Evolutionary conservation across 768 basidiomycete genomes (phyloP).

Genomic region (Dioszegia hungarica): DNA sequence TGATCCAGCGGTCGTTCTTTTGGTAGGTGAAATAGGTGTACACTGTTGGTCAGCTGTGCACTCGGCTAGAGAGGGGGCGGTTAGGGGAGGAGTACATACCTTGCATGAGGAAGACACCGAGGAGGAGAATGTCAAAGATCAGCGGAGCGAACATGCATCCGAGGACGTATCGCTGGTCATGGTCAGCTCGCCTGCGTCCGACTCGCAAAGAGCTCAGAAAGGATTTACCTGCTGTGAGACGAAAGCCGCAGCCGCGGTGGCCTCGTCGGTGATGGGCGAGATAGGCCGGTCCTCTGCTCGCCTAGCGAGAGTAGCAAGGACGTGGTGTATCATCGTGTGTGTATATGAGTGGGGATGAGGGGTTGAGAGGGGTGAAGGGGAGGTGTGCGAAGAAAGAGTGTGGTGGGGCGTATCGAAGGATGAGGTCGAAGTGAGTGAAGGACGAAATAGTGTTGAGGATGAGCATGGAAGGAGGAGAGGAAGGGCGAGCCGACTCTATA

Average conservation of each 20-base stretch:
- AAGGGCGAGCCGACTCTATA: too few species aligned
- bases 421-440: too few species aligned
- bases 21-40: constrained; percentile 17
- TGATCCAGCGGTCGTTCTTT: constrained; percentile 12
- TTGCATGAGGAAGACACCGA: constrained; percentile 15
- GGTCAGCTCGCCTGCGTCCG: background rate
- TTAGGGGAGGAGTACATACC: background rate
- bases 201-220: background rate
- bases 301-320: background rate
- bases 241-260: background rate
- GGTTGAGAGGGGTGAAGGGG: background rate
- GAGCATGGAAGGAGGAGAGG: too few species aligned
- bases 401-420: too few species aligned
- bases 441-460: too few species aligned
- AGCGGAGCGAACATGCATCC: constrained; percentile 13
- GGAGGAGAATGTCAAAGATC: constrained; percentile 6
- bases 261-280: background rate
- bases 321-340: background rate
- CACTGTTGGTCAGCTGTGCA: constrained; percentile 2
- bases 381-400: too few species aligned
- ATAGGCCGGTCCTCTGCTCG: background rate
- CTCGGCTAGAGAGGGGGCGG: background rate
- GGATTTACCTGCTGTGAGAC: background rate
- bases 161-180: background rate
- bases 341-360: background rate